Evolutionary conservation across 768 basidiomycete species (phyloP).

Genomic region (Tricholoma sp.): DNA sequence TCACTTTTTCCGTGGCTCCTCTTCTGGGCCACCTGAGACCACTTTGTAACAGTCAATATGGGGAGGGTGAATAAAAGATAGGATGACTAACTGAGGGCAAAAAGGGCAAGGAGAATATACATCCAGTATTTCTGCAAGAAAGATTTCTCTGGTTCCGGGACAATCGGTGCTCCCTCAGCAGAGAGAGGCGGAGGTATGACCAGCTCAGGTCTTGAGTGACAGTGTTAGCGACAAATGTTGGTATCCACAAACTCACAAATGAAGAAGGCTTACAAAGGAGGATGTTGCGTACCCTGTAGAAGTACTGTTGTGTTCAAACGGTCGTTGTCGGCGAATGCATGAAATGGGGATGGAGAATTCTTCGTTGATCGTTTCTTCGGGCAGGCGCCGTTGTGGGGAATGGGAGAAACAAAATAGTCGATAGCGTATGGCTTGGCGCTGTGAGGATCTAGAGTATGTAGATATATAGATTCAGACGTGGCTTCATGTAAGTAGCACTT

Average conservation of each 20-base stretch:
- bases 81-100: slow-evolving; percentile 39
- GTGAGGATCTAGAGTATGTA: slow-evolving; percentile 43
- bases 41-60: slow-evolving; percentile 12
- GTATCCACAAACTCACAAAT: background rate
- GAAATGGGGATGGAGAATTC: slow-evolving; percentile 21
- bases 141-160: slow-evolving; percentile 61
- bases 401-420: slow-evolving; percentile 67
- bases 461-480: slow-evolving; percentile 49
- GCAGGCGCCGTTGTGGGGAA: slow-evolving; percentile 68
- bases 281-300: slow-evolving; percentile 39
- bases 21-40: slow-evolving; percentile 32
- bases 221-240: background rate
- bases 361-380: slow-evolving; percentile 29
- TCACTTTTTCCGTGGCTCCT: slow-evolving; percentile 26
- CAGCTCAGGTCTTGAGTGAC: slow-evolving; percentile 52
- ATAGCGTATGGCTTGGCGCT: slow-evolving; percentile 53
- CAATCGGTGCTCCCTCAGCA: slow-evolving; percentile 57
- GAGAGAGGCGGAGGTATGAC: slow-evolving; percentile 64
- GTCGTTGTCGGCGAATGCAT: slow-evolving; percentile 22
- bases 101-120: slow-evolving; percentile 59
- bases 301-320: slow-evolving; percentile 49
- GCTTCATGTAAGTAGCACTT: slow-evolving; percentile 66
- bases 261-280: slow-evolving; percentile 49
- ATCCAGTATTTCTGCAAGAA: slow-evolving; percentile 93
- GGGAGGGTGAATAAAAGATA: background rate